A percentile compares a stretch with the other conserved stretches of the same genome.
phyloP scores from a whole-genome alignment of 2,329 filamentous ascomycete genomes.

The Colletotrichum filicis region DNA sequence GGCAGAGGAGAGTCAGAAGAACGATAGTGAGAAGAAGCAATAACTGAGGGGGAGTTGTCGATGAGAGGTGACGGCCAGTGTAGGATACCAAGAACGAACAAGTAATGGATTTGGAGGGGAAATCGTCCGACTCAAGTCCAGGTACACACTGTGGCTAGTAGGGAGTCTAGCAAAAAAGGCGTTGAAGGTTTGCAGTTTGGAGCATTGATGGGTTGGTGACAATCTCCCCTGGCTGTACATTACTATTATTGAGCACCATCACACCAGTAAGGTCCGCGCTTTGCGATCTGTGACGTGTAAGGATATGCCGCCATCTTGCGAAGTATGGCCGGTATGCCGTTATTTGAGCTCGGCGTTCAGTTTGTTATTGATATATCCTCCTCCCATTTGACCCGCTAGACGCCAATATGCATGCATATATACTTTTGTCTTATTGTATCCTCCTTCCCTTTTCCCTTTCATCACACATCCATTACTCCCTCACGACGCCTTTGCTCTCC shows the following conservation, averaged over 20 bases:
- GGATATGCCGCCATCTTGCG: not conserved
- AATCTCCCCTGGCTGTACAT: conserved; percentile 30
- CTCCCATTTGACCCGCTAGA: conserved; percentile 19
- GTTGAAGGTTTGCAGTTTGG: not conserved
- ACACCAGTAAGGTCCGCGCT: not conserved
- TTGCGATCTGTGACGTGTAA: conserved; percentile 5
- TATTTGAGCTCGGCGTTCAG: not conserved
- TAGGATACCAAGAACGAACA: conserved; percentile 5
- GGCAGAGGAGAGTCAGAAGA: conserved; percentile 23
- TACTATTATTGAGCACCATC: not conserved
- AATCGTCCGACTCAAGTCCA: not conserved
- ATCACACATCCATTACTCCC: not conserved
- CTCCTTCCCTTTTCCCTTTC: not conserved
- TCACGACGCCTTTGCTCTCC: not conserved
- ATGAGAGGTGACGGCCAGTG: not conserved
- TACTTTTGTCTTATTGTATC: not conserved
- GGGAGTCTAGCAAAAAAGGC: not conserved
- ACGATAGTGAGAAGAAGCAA: conserved; percentile 34
- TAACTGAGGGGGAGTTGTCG: not conserved
- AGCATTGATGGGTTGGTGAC: not conserved
- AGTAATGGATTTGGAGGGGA: not conserved
- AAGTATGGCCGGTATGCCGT: not conserved
- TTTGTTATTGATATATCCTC: not conserved
- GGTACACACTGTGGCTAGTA: not conserved
- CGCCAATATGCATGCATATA: conserved; percentile 7